phyloP scores from a whole-genome alignment of 805 yeast species.

The Cyberlindnera meyerae region DNA sequence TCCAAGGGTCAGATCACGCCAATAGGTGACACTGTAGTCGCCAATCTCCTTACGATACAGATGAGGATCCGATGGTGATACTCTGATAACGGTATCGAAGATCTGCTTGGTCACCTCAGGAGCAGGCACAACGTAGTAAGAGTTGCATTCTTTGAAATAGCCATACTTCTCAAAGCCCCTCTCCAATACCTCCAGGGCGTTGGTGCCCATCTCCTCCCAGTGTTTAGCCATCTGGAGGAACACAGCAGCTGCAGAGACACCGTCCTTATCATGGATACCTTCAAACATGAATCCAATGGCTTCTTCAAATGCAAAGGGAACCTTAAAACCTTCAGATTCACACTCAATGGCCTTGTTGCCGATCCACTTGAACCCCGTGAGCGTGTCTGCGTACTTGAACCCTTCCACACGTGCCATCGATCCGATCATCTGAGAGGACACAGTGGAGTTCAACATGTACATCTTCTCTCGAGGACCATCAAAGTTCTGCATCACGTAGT shows the following conservation, averaged over 20 bases:
- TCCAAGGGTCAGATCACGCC: slow-evolving; percentile 85
- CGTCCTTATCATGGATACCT: slow-evolving; percentile 87
- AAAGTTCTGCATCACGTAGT: slow-evolving; percentile 37
- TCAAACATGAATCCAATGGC: slow-evolving; percentile 94
- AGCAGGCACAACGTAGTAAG: slow-evolving; percentile 69
- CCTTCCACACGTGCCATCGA: slow-evolving; percentile 61
- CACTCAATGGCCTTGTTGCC: slow-evolving; percentile 82
- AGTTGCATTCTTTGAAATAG: slow-evolving; percentile 78
- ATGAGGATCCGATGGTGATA: slow-evolving; percentile 17
- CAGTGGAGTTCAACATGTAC: slow-evolving; percentile 80
- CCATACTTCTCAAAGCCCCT: slow-evolving; percentile 66
- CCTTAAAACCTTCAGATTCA: slow-evolving; percentile 55
- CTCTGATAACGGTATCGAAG: slow-evolving; percentile 51
- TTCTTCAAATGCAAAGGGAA: slow-evolving; percentile 92
- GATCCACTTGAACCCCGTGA: slow-evolving; percentile 97
- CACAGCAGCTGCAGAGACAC: slow-evolving; percentile 72
- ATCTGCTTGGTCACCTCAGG: slow-evolving; percentile 46
- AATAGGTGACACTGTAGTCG: slow-evolving; percentile 46
- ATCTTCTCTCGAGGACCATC: slow-evolving; percentile 29
- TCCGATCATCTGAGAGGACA: slow-evolving; percentile 77
- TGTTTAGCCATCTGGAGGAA: slow-evolving; percentile 64
- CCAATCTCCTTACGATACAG: slow-evolving; percentile 51
- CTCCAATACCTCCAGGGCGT: slow-evolving; percentile 48
- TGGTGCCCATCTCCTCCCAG: slow-evolving; percentile 39
- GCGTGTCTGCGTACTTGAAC: slow-evolving; percentile 68